Evolutionary conservation across 805 yeast species (phyloP).

Genomic region (Candida xiaguanensis): DNA sequence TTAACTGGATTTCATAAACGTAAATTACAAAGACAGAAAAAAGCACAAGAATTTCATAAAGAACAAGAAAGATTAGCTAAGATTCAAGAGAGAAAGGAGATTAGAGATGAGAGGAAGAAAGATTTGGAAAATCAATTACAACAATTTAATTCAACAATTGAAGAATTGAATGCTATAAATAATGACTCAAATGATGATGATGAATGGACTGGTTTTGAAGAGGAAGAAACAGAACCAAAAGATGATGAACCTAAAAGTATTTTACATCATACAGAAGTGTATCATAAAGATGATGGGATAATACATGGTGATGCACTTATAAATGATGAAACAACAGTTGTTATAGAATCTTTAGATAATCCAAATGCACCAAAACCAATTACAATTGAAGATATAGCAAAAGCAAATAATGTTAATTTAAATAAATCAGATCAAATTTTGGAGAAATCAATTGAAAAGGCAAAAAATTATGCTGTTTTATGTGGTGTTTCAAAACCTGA

Average conservation of each 20-base stretch:
- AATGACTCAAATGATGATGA: constrained; percentile 22
- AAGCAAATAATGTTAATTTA: constrained; percentile 68
- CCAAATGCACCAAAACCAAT: constrained; percentile 27
- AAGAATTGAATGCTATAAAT: constrained; percentile 20
- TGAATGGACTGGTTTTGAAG: constrained; percentile 42
- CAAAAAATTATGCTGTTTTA: constrained; percentile 76
- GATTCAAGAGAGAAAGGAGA: constrained; percentile 69
- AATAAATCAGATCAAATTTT: constrained; percentile 64
- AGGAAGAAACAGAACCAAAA: constrained; percentile 9
- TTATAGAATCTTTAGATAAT: constrained; percentile 42
- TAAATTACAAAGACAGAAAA: constrained; percentile 81
- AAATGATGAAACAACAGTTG: constrained; percentile 42
- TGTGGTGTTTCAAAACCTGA: constrained; percentile 46
- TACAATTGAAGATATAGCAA: constrained; percentile 42
- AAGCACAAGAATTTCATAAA: constrained; percentile 70
- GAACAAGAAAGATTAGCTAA: constrained; percentile 73
- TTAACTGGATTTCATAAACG: constrained; percentile 95
- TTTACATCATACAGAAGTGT: constrained; percentile 42
- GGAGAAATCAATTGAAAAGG: constrained; percentile 70
- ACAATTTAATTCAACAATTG: constrained; percentile 48
- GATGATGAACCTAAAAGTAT: constrained; percentile 32
- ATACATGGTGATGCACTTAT: constrained; percentile 33
- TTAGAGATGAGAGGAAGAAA: constrained; percentile 67
- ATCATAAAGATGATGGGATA: constrained; percentile 23
- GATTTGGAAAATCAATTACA: constrained; percentile 62